These are phyloP conservation scores for Solanum pennellii DNA, from an alignment of 257 asterid genomes.

Conservation along the genomic window DNA sequence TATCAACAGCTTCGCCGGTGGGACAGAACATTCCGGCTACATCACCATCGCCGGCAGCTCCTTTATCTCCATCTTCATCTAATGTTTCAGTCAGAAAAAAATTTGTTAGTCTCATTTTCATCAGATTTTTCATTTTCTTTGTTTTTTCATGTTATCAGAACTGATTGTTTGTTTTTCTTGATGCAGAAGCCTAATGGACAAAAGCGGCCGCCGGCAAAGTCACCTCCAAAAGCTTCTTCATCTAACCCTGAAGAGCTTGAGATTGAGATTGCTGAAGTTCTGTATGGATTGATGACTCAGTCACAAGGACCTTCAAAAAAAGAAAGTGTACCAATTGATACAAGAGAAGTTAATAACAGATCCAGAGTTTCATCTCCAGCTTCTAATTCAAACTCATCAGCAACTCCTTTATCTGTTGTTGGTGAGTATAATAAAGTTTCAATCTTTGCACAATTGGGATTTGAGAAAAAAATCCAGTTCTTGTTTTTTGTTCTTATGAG, in stretches of 20 bases:
- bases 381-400: conserved; percentile 36
- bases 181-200: conserved; percentile 53
- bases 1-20: conserved; percentile 49
- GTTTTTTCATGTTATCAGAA: background rate
- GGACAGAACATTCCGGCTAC: conserved; percentile 29
- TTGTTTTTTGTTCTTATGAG: background rate
- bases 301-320: conserved; percentile 66
- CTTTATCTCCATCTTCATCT: conserved; percentile 76
- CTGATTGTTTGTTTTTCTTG: background rate
- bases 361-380: conserved; percentile 59
- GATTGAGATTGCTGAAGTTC: conserved; percentile 91
- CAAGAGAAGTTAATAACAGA: conserved; percentile 47
- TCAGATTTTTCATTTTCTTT: background rate
- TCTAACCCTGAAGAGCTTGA: conserved; percentile 79
- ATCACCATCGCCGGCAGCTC: conserved; percentile 43
- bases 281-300: conserved; percentile 75
- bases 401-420: conserved; percentile 48
- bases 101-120: conserved; percentile 40
- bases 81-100: conserved; percentile 60
- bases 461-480: background rate
- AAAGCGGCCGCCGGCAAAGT: conserved; percentile 68
- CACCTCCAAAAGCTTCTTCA: conserved; percentile 50
- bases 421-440: conserved; percentile 34
- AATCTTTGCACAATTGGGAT: background rate
- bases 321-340: conserved; percentile 27